Evolutionary conservation across 108 stramenopile species (phyloP).

Genomic region (Cyclotella atomus): DNA sequence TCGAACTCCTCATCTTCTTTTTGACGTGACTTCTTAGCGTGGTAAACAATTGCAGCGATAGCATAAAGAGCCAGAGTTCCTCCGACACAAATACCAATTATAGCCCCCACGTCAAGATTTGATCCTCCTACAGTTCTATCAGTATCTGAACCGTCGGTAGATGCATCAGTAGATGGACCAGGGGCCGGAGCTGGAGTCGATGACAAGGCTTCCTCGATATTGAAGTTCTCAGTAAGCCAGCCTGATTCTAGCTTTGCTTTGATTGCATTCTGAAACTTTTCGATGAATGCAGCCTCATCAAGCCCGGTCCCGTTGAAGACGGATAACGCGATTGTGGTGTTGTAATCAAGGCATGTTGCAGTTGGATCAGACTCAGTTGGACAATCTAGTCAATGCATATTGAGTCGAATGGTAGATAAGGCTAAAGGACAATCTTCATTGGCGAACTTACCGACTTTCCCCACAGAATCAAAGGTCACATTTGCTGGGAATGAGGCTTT

Average conservation of each 20-base stretch:
- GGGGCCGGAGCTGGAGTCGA: conserved; percentile 6
- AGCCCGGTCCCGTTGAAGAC: conserved; percentile 23
- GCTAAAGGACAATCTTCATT: neutral
- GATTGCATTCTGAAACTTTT: conserved; percentile 18
- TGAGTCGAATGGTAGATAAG: neutral
- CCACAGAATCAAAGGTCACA: conserved; percentile 34
- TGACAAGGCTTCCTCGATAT: conserved; percentile 33
- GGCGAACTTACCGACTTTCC: conserved; percentile 40
- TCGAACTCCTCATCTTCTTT: conserved; percentile 34
- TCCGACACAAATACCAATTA: conserved; percentile 55
- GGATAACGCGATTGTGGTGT: conserved; percentile 19
- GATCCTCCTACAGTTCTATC: neutral
- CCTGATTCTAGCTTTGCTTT: conserved; percentile 19
- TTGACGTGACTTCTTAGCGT: neutral
- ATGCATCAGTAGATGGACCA: neutral
- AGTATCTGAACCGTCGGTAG: neutral
- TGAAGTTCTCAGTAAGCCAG: conserved; percentile 35
- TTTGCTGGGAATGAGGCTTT: neutral
- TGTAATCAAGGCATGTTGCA: conserved; percentile 30
- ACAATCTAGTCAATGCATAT: conserved; percentile 6
- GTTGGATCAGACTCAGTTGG: conserved; percentile 3
- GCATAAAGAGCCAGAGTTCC: conserved; percentile 33
- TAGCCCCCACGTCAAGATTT: conserved; percentile 30
- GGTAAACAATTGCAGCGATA: conserved; percentile 9
- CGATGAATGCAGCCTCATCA: neutral